Evolutionary conservation across 768 basidiomycete species (phyloP).

Genomic region (Epithele typhae): DNA sequence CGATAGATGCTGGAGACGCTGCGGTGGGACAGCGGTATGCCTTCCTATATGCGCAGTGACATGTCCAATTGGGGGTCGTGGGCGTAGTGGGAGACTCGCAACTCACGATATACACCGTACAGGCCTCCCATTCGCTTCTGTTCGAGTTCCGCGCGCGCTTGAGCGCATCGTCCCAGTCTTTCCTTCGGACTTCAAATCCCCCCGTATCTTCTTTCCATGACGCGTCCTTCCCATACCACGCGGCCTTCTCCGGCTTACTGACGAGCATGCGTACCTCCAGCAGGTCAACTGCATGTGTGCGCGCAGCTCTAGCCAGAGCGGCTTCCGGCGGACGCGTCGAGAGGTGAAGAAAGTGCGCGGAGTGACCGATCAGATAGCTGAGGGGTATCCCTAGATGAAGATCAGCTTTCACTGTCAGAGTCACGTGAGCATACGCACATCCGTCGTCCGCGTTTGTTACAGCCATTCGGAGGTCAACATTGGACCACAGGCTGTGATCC

Average conservation of each 20-base stretch:
- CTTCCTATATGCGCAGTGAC: slow-evolving; percentile 49
- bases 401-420: slow-evolving; percentile 10
- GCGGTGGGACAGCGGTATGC: slow-evolving; percentile 54
- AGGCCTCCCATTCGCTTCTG: slow-evolving; percentile 54
- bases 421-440: slow-evolving; percentile 39
- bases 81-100: too few species aligned
- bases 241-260: slow-evolving; percentile 35
- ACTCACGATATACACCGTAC: slow-evolving; percentile 68
- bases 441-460: slow-evolving; percentile 43
- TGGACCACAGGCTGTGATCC: slow-evolving; percentile 63
- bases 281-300: slow-evolving; percentile 38
- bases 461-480: slow-evolving; percentile 42
- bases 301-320: slow-evolving; percentile 53
- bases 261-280: slow-evolving; percentile 60
- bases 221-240: slow-evolving; percentile 29
- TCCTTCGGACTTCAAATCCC: slow-evolving; percentile 64
- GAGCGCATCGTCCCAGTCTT: slow-evolving; percentile 33
- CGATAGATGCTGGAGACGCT: slow-evolving; percentile 44
- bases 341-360: slow-evolving; percentile 5
- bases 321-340: slow-evolving; percentile 37
- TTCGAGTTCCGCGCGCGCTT: slow-evolving; percentile 24
- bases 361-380: slow-evolving; percentile 40
- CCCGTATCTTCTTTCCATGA: slow-evolving; percentile 36
- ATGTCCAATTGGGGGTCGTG: too few species aligned
- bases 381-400: slow-evolving; percentile 52